These are phyloP conservation scores for Hypoxylon intermedium DNA, from an alignment of 495 filamentous ascomycete species.

Conservation along the genomic window DNA sequence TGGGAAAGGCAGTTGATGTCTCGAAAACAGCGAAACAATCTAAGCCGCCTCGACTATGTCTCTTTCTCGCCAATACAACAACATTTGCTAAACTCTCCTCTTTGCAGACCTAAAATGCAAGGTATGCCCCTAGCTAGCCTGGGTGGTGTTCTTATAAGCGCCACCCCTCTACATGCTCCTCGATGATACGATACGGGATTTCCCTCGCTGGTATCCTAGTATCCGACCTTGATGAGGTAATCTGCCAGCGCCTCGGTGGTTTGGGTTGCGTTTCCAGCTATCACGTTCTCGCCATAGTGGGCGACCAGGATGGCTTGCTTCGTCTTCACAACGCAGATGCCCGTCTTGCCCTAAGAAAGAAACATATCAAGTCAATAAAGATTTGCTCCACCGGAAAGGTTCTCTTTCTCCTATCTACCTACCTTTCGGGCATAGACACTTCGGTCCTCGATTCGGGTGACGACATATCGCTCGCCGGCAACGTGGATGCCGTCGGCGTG, in stretches of 20 bases:
- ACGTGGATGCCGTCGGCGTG: slow-evolving; percentile 71
- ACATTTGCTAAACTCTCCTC: slow-evolving; percentile 31
- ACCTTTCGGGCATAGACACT: slow-evolving; percentile 89
- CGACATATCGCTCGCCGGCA: slow-evolving; percentile 72
- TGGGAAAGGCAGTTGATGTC: slow-evolving; percentile 12
- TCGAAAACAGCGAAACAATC: slow-evolving; percentile 26
- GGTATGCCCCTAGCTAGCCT: slow-evolving; percentile 15
- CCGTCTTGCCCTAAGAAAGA: slow-evolving; percentile 73
- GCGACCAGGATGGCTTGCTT: slow-evolving; percentile 83
- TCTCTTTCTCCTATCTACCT: slow-evolving; percentile 32
- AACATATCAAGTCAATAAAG: slow-evolving; percentile 4
- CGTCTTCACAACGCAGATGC: slow-evolving; percentile 81
- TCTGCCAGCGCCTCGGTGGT: slow-evolving; percentile 74
- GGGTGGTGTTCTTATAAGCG: slow-evolving; percentile 11
- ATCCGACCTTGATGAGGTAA: slow-evolving; percentile 73
- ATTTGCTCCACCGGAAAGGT: background rate
- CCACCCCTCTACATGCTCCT: slow-evolving; percentile 4
- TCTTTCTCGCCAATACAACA: slow-evolving; percentile 18
- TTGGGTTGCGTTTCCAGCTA: slow-evolving; percentile 69
- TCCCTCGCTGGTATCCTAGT: slow-evolving; percentile 54
- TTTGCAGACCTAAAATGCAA: slow-evolving; percentile 21
- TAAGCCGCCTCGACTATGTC: slow-evolving; percentile 17
- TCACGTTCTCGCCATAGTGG: slow-evolving; percentile 75
- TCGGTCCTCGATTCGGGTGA: slow-evolving; percentile 73
- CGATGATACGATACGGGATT: background rate